These are phyloP conservation scores for Boletellus sp. DNA, from an alignment of 1,284 basidiomycete genomes.

Conservation along the genomic window DNA sequence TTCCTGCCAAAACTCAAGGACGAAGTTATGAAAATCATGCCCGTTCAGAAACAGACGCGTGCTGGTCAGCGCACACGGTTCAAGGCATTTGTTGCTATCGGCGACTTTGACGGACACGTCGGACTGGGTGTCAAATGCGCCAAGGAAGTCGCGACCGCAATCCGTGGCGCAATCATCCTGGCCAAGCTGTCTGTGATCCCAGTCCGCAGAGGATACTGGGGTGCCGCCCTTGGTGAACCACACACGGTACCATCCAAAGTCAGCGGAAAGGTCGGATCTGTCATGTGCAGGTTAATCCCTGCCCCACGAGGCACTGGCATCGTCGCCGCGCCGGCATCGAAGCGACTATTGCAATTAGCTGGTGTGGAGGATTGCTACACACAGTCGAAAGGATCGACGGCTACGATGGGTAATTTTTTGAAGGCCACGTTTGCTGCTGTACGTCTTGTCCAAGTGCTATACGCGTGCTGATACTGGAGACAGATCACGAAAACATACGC, in stretches of 20 bases:
- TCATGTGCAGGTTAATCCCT: slow-evolving; percentile 99
- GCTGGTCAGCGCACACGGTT: slow-evolving; percentile 99
- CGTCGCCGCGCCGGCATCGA: slow-evolving; percentile 96
- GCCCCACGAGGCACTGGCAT: slow-evolving; percentile 99
- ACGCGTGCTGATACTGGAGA: neutral
- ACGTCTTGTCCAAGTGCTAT: slow-evolving; percentile 26
- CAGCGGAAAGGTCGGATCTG: slow-evolving; percentile 97
- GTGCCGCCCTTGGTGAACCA: slow-evolving; percentile 95
- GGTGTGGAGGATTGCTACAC: slow-evolving; percentile 97
- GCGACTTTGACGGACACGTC: slow-evolving; percentile 97
- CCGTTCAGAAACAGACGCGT: slow-evolving; percentile 99
- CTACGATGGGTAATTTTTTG: slow-evolving; percentile 99
- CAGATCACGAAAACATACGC: slow-evolving; percentile 96
- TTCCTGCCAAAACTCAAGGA: slow-evolving; percentile 99
- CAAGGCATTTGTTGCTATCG: slow-evolving; percentile 99
- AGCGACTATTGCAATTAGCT: slow-evolving; percentile 95
- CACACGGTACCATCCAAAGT: slow-evolving; percentile 99
- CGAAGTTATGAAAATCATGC: slow-evolving; percentile 99
- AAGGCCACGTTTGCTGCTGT: slow-evolving; percentile 97
- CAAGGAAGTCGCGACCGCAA: slow-evolving; percentile 99
- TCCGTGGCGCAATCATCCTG: slow-evolving; percentile 97
- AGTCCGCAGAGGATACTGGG: slow-evolving; percentile 99
- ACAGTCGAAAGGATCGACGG: slow-evolving; percentile 96
- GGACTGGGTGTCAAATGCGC: slow-evolving; percentile 99
- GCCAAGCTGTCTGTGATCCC: slow-evolving; percentile 95